These are phyloP conservation scores for Staphylotrichum tortipilum DNA, from an alignment of 495 filamentous ascomycete species.

Conservation along the genomic window DNA sequence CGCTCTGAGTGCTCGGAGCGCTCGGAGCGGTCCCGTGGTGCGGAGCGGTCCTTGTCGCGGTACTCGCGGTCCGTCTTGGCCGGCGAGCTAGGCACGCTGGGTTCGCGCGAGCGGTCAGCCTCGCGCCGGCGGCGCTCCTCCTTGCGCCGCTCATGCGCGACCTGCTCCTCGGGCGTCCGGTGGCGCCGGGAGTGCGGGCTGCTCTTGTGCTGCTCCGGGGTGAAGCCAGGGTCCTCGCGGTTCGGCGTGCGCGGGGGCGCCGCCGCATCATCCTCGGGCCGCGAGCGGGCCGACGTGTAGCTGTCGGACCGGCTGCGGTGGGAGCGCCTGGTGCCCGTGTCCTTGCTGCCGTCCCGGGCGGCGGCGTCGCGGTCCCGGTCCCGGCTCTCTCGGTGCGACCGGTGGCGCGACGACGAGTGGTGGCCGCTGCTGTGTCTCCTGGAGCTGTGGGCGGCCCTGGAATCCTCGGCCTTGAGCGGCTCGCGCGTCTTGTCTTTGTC, in stretches of 20 bases:
- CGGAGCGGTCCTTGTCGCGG: constrained; percentile 7
- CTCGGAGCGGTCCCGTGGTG: constrained; percentile 12
- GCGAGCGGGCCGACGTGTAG: constrained; percentile 23
- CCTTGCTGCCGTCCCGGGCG: constrained; percentile 27
- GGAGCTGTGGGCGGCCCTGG: constrained; percentile 17
- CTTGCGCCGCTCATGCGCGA: constrained; percentile 31
- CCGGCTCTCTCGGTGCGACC: constrained; percentile 22
- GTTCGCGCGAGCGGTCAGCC: constrained; percentile 19
- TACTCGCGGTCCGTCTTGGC: constrained; percentile 12
- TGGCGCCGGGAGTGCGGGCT: constrained; percentile 22
- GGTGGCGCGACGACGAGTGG: constrained; percentile 26
- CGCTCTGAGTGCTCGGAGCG: constrained; percentile 16
- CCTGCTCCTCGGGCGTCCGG: constrained; percentile 39
- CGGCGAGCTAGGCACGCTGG: constrained; percentile 11
- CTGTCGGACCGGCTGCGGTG: constrained; percentile 28
- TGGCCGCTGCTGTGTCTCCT: constrained; percentile 33
- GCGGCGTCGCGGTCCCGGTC: constrained; percentile 20
- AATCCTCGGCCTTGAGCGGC: constrained; percentile 24
- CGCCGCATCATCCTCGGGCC: constrained; percentile 21
- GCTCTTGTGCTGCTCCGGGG: constrained; percentile 24
- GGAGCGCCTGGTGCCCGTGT: constrained; percentile 26
- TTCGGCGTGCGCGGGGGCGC: constrained; percentile 24
- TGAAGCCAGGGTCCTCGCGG: constrained; percentile 27
- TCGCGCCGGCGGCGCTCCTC: constrained; percentile 17
- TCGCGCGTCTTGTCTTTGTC: constrained; percentile 31